phyloP scores from a whole-genome alignment of 306 rosid species.

The Parietaria judaica region DNA sequence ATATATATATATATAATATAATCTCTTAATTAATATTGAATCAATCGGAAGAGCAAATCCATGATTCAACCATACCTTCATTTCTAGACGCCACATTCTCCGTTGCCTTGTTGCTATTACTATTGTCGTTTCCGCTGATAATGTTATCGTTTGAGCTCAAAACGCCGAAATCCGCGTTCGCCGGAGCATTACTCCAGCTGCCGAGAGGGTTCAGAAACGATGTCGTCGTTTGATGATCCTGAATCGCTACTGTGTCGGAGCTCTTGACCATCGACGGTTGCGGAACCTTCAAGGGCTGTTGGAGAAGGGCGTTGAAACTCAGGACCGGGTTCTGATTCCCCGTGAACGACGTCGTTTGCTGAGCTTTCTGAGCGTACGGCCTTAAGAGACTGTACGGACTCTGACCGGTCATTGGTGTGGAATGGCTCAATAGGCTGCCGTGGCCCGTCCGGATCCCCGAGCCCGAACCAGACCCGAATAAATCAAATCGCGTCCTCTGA shows the following conservation, averaged over 20 bases:
- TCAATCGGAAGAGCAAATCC: conserved; percentile 94
- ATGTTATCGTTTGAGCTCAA: conserved; percentile 13
- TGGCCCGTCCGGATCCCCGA: conserved; percentile 4
- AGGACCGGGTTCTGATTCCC: neutral
- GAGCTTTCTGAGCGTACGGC: conserved; percentile 60
- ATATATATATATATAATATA: neutral
- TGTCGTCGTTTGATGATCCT: conserved; percentile 8
- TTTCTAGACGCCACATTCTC: conserved; percentile 40
- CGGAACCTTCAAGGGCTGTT: conserved; percentile 3
- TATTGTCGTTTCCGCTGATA: conserved; percentile 8
- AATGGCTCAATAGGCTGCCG: too few species aligned
- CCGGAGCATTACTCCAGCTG: neutral
- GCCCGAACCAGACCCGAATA: conserved; percentile 40
- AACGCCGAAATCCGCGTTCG: neutral
- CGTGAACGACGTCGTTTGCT: too few species aligned
- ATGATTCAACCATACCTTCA: conserved; percentile 92
- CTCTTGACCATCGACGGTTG: conserved; percentile 10
- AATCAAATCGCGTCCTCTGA: conserved; percentile 60
- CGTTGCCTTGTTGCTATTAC: conserved; percentile 25
- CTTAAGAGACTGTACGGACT: conserved; percentile 39
- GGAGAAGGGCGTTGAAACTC: neutral
- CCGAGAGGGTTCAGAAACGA: neutral
- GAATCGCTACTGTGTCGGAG: too few species aligned
- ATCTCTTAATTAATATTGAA: neutral
- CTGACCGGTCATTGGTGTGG: neutral